phyloP scores from a whole-genome alignment of 2,329 filamentous ascomycete genomes.

The Nothopassalora personata region DNA sequence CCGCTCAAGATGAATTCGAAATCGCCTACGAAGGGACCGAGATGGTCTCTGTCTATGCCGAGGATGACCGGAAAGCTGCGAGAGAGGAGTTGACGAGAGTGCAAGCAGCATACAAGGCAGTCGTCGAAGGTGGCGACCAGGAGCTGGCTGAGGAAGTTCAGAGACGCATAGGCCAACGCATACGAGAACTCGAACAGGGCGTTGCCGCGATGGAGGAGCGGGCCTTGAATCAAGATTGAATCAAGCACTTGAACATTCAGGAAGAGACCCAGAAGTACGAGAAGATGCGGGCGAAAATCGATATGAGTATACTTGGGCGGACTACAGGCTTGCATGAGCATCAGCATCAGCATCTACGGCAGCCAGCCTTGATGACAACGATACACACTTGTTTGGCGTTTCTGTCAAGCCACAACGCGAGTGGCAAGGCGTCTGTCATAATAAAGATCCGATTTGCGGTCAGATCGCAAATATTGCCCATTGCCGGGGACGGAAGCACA shows the following conservation, averaged over 20 bases:
- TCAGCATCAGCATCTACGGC: no score
- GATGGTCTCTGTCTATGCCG: conserved; percentile 52
- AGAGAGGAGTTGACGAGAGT: conserved; percentile 48
- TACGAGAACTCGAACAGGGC: conserved; percentile 51
- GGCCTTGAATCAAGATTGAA: conserved; percentile 43
- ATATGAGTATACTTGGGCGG: no score
- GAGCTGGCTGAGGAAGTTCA: conserved; percentile 48
- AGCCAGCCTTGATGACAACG: no score
- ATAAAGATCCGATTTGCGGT: no score
- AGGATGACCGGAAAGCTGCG: conserved; percentile 50
- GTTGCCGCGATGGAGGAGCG: conserved; percentile 48
- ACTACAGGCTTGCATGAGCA: no score
- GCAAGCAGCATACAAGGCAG: conserved; percentile 42
- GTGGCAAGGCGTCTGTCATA: no score
- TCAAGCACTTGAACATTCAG: neutral
- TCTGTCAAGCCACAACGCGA: no score
- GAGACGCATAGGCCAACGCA: conserved; percentile 46
- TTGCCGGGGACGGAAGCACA: no score
- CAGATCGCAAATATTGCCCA: no score
- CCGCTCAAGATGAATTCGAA: conserved; percentile 43
- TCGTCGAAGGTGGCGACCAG: conserved; percentile 38
- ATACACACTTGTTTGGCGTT: no score
- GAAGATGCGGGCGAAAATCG: no score
- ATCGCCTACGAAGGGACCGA: conserved; percentile 49
- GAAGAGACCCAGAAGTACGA: neutral